Evolutionary conservation across 2,329 filamentous ascomycete genomes (phyloP).

Genomic region (Ceratocystis huliohia): DNA sequence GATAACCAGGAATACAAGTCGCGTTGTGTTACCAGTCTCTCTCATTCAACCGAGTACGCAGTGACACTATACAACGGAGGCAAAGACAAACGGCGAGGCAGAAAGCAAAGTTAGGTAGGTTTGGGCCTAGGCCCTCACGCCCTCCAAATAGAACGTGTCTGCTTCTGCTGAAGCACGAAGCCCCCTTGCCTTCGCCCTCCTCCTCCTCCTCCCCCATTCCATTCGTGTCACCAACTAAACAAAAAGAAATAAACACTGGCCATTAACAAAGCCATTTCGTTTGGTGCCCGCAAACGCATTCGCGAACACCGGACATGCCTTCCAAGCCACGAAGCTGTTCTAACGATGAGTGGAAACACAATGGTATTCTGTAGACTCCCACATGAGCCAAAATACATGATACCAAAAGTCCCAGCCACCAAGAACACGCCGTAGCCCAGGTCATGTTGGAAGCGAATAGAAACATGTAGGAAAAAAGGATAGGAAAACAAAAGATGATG

Average conservation of each 20-base stretch:
- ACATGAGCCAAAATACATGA: constrained; percentile 20
- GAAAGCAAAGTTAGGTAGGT: background rate
- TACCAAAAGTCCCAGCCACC: constrained; percentile 2
- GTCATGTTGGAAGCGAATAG: constrained; percentile 18
- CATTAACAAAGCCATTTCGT: background rate
- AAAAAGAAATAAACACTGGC: background rate
- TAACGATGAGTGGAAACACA: background rate
- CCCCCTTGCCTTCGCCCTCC: background rate
- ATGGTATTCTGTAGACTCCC: constrained; percentile 17
- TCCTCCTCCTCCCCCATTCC: background rate
- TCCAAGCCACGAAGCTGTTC: constrained; percentile 27
- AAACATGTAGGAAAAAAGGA: constrained; percentile 17
- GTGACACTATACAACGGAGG: background rate
- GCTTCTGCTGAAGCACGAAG: background rate
- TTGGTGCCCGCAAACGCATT: constrained; percentile 17
- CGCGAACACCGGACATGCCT: constrained; percentile 31
- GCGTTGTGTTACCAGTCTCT: background rate
- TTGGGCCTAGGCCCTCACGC: background rate
- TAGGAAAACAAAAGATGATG: constrained; percentile 11
- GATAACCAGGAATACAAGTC: constrained; percentile 13
- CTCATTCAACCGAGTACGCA: background rate
- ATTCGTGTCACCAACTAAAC: background rate
- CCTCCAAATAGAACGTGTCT: constrained; percentile 12
- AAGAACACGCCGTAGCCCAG: constrained; percentile 12
- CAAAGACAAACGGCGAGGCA: background rate